Conservation (phyloP, 306 rosid species). For the Sophora flavescens region DNA sequence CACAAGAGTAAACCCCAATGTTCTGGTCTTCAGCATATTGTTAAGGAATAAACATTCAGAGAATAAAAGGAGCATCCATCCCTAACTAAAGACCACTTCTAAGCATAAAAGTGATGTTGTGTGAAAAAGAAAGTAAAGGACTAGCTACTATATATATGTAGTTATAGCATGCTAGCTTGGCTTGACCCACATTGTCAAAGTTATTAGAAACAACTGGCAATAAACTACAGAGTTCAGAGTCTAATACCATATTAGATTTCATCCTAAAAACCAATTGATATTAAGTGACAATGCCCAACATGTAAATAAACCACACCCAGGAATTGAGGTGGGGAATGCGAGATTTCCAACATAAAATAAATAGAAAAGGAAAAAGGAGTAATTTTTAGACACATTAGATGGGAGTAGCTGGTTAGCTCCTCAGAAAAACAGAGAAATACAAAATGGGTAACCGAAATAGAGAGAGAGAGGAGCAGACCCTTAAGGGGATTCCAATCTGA, state of each 20-base stretch:
- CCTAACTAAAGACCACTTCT: not conserved
- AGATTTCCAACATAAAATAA: no score
- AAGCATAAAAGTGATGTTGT: not conserved
- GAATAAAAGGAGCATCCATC: not conserved
- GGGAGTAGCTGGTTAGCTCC: not conserved
- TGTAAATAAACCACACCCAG: no score
- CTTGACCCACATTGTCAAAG: not conserved
- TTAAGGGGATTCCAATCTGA: conserved; percentile 83
- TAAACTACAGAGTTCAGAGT: no score
- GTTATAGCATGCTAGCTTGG: no score
- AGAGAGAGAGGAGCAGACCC: conserved; percentile 47
- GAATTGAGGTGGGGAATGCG: no score
- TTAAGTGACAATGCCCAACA: no score
- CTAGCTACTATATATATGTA: not conserved
- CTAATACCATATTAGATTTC: no score
- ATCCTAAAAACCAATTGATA: no score
- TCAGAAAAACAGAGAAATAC: not conserved
- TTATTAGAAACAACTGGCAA: no score
- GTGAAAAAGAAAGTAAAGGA: not conserved
- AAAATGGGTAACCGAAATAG: no score
- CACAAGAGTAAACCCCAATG: not conserved
- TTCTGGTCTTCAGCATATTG: not conserved
- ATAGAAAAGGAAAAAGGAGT: not conserved
- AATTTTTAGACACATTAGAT: not conserved
- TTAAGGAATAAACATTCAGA: conserved; percentile 2